Evolutionary conservation across 2,329 filamentous ascomycete species (phyloP), one percentile per base, ranked within the genome.

Genomic region (Bipolaris cookei): DNA sequence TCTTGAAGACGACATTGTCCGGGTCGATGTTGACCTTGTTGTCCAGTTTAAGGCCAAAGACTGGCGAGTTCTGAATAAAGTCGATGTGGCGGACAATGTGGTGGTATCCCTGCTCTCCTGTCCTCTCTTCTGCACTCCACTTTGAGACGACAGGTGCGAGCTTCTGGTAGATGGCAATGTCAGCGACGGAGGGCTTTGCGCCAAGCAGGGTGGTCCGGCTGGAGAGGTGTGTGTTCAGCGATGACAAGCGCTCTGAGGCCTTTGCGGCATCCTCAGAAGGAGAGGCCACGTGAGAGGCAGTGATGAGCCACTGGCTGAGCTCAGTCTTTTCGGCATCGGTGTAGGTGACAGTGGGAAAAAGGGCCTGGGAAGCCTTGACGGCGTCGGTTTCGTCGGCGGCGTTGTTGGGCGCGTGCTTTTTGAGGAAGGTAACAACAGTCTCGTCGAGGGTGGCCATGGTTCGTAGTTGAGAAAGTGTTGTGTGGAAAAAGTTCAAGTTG

Each of bases 11-110:
- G 58, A 98, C 86, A 68, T 93, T 89, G 69, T 92, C 88, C 48
- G 86, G 81, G 76, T 97, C 88, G 66, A 98, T 85, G 65, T 81
- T 80, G 70, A 97, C 80, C 83, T 95, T 97, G 73, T 95, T 87
- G 59, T 84, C 81, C 64, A 97, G 80, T 60, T 85, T 84, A 58
- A 97, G 82, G 16, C 84, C 88, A 61, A 96, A 84, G 43, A 87
- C 66, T 1, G 88, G 82, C 44, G 90, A 89, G 81, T 96, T 96
- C 83, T 98, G 94, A 63, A 98, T 91, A 75, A 97, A 97, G 80
- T 97, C 94, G 72, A 97, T 79, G 76, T 91, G 90, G 65, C 94
- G 91, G 56, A 97, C 91, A 65, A 98, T 90, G 79, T 98, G 88
- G 62, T 96, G 93, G 77, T 90, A 89, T 60, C 94, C 94, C 63